Percentiles rank a stretch among this genome's conserved stretches.
Conservation (phyloP, 2,329 filamentous ascomycete genomes). For the Knufia petricola region DNA sequence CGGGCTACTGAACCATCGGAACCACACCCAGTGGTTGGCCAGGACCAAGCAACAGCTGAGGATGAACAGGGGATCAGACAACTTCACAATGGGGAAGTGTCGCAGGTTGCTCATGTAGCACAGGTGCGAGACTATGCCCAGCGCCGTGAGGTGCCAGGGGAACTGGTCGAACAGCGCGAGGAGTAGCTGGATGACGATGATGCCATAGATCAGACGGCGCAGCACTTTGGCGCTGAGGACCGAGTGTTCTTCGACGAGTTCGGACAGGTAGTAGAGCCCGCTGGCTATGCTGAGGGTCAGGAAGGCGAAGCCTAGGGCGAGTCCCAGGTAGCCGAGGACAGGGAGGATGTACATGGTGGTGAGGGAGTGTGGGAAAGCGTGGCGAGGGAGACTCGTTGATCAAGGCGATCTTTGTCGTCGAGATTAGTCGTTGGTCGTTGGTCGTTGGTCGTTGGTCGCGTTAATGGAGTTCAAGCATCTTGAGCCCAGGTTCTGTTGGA, state of each 20-base stretch:
- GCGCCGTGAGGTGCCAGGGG: constrained; percentile 60
- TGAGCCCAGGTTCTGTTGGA: too few relatives aligned
- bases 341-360: constrained; percentile 83
- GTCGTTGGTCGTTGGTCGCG: too few relatives aligned
- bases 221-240: constrained; percentile 84
- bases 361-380: background rate
- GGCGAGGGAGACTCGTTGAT: background rate
- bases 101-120: constrained; percentile 83
- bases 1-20: constrained; percentile 72
- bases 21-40: constrained; percentile 91
- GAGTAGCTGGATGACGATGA: constrained; percentile 64
- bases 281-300: constrained; percentile 95
- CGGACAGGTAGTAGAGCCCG: constrained; percentile 96
- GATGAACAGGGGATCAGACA: constrained; percentile 79
- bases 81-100: constrained; percentile 65
- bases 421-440: too few relatives aligned
- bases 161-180: constrained; percentile 79
- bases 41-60: constrained; percentile 76
- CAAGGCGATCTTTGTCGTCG: background rate
- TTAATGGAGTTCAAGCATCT: too few relatives aligned
- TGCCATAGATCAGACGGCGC: constrained; percentile 70
- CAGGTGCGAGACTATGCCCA: constrained; percentile 71
- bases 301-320: constrained; percentile 83
- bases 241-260: constrained; percentile 95
- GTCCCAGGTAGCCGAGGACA: constrained; percentile 78